Evolutionary conservation across 2,329 filamentous ascomycete species (phyloP).

Genomic region (Diplodia sapinea): DNA sequence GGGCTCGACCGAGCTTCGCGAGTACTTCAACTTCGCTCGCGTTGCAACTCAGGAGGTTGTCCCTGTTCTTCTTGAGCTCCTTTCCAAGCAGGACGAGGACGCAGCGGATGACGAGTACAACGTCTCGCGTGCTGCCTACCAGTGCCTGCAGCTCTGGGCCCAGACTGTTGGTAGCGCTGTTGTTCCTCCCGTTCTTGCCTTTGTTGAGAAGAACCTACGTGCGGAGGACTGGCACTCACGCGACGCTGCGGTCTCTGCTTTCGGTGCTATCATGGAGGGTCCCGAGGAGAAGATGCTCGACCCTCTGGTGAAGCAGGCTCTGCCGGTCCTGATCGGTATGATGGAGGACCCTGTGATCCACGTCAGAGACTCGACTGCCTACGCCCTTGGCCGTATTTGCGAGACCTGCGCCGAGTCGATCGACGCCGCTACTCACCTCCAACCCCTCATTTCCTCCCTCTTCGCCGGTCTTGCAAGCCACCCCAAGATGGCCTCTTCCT

Average conservation of each 20-base stretch:
- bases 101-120: slow-evolving; percentile 98
- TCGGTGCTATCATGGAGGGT: slow-evolving; percentile 98
- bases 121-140: slow-evolving; percentile 90
- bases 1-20: slow-evolving; percentile 80
- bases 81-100: slow-evolving; percentile 98
- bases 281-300: slow-evolving; percentile 91
- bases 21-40: slow-evolving; percentile 94
- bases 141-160: slow-evolving; percentile 93
- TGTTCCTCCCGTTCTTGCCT: slow-evolving; percentile 83
- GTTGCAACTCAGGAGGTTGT: slow-evolving; percentile 94
- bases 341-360: slow-evolving; percentile 86
- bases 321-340: slow-evolving; percentile 91
- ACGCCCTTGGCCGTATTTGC: slow-evolving; percentile 93
- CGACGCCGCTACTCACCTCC: slow-evolving; percentile 81
- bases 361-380: slow-evolving; percentile 94
- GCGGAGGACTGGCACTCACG: slow-evolving; percentile 92
- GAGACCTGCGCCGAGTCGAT: slow-evolving; percentile 92
- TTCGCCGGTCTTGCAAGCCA: slow-evolving; percentile 90
- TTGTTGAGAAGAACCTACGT: slow-evolving; percentile 90
- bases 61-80: slow-evolving; percentile 82
- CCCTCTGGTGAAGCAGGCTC: slow-evolving; percentile 92
- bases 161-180: slow-evolving; percentile 87
- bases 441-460: slow-evolving; percentile 82
- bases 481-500: slow-evolving; percentile 96
- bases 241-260: slow-evolving; percentile 95